Evolutionary conservation across 208 protist genomes (phyloP), one percentile per base, ranked within the genome.

Genomic region (Acanthamoeba castellanii): DNA sequence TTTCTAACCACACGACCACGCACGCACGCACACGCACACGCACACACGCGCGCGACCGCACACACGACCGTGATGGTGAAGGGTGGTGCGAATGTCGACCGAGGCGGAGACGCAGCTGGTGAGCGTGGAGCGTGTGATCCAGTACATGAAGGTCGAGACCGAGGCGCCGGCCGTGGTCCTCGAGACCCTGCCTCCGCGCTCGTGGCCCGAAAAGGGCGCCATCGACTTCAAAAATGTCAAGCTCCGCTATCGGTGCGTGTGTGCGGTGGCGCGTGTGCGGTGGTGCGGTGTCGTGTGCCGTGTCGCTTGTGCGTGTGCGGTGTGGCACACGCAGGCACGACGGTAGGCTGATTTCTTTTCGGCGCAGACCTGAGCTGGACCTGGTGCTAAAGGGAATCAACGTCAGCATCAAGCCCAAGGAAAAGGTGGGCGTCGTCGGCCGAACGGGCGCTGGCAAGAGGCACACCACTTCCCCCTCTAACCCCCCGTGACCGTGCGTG

Each of bases 391-490:
- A 92, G 11, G 85, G 87, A 20, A 11, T 99, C 13, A 95, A 4
- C 16, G 76, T 96, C 42, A 72, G 30, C 13, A 95, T 99, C 37
- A 37, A 72, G 22, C 50, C 95, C 6, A 27, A 89, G 16, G 96
- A 98, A 89, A 98, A 98, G 96, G 91, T 99, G 20, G 98, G 98
- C 57, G 97, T 99, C 66, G 97, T 98, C 25, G 98, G 98, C 14
- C 96, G 98, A 25, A 99, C 98, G 3, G 98, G 98, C 20, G 92
- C 89, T 32, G 89, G 89, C 57, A 93, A 93, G n/a, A 93, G 87
- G 87, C 66, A 37, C 20, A n/a, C n/a, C 59, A 47, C 14, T 11
- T 45, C 18, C 85, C 59, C 22, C 59, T 30, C 37, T 78, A 2
- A 1, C 2, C 59, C 16, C 16, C 22, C 5, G 13, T n/a, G 0